Percentiles rank a stretch among this genome's conserved stretches.
Conservation (phyloP, 2,329 filamentous ascomycete genomes). For the Fusarium mexicanum region DNA sequence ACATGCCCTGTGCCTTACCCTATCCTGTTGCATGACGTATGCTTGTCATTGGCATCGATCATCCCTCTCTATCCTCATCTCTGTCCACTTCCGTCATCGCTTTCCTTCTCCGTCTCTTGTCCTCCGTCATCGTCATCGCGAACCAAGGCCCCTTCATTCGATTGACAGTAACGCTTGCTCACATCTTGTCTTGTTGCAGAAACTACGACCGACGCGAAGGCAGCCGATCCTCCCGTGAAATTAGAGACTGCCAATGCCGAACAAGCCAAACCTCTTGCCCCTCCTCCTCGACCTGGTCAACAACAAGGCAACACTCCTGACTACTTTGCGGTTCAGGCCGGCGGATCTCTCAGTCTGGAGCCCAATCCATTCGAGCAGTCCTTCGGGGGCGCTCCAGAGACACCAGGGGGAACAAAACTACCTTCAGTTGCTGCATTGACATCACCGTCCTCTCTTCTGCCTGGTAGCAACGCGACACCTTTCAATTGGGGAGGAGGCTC, state of each 20-base stretch:
- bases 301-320: slow-evolving; percentile 65
- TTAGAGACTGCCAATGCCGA: slow-evolving; percentile 66
- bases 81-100: slow-evolving; percentile 31
- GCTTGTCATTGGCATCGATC: slow-evolving; percentile 33
- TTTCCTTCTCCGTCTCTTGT: slow-evolving; percentile 20
- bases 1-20: background rate
- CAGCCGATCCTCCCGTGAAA: slow-evolving; percentile 56
- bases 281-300: slow-evolving; percentile 73
- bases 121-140: slow-evolving; percentile 25
- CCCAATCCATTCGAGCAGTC: slow-evolving; percentile 98
- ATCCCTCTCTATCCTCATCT: slow-evolving; percentile 13
- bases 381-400: slow-evolving; percentile 79
- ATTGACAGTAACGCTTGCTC: slow-evolving; percentile 31
- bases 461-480: slow-evolving; percentile 75
- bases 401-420: slow-evolving; percentile 83
- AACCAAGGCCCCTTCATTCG: slow-evolving; percentile 15
- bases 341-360: slow-evolving; percentile 75
- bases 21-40: slow-evolving; percentile 40
- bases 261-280: slow-evolving; percentile 72
- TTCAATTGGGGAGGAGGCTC: slow-evolving; percentile 86
- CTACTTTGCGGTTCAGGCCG: slow-evolving; percentile 71
- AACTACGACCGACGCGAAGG: slow-evolving; percentile 57
- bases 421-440: slow-evolving; percentile 91
- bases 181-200: slow-evolving; percentile 48
- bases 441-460: slow-evolving; percentile 84